These are phyloP conservation scores for Cryptosporidium tyzzeri DNA, from an alignment of 169 alveolate genomes.

Conservation along the genomic window DNA sequence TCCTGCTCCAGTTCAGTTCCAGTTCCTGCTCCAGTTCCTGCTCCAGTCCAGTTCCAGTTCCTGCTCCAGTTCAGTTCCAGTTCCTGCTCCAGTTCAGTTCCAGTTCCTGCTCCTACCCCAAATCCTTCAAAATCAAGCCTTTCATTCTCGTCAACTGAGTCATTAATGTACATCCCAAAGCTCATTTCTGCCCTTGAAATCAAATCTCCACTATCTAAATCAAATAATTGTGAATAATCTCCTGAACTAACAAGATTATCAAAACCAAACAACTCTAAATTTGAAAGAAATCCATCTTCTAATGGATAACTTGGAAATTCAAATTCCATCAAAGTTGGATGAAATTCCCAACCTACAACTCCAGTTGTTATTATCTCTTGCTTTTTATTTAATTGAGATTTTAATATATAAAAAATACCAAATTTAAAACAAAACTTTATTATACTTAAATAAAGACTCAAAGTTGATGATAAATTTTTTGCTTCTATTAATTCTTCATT, in stretches of 20 bases:
- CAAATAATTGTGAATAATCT: background rate
- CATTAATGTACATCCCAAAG: too few relatives aligned
- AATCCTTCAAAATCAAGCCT: too few relatives aligned
- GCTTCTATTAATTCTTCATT: background rate
- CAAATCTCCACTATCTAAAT: background rate
- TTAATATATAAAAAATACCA: slow-evolving; percentile 1
- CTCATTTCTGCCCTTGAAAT: background rate
- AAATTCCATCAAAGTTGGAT: background rate
- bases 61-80: background rate
- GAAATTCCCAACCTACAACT: background rate
- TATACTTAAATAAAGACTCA: background rate
- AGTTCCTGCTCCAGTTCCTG: too few relatives aligned
- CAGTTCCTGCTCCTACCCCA: too few relatives aligned
- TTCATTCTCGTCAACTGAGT: background rate
- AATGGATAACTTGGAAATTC: slow-evolving; percentile 17
- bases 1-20: too few relatives aligned
- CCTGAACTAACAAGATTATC: background rate
- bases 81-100: too few relatives aligned
- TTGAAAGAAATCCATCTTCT: background rate
- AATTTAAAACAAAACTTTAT: slow-evolving; percentile 11
- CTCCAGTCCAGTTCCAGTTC: too few relatives aligned
- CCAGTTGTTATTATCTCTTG: background rate
- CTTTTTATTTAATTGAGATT: background rate
- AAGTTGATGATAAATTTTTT: background rate
- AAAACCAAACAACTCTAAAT: slow-evolving; percentile 6